Base-by-base conservation (phyloP, 2,329 filamentous ascomycete species). In the Colletotrichum falcatum region DNA sequence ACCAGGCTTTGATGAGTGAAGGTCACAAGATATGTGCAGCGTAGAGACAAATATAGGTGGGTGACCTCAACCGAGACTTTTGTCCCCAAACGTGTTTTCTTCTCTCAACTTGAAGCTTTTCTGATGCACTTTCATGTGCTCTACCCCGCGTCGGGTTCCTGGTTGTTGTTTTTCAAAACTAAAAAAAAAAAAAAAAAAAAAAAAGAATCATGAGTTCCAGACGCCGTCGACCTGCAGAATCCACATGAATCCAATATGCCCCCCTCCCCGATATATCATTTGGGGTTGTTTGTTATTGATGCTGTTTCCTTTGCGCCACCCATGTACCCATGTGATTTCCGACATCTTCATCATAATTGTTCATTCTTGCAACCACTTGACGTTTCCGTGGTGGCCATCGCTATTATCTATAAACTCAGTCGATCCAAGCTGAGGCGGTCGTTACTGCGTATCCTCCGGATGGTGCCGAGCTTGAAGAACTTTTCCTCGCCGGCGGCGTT, bases 391-490 rank as follows among this genome's bases (percentile, higher is more conserved):
- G n/a, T 26, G 28, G 42, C 14, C 5, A 6, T 20, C 14, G n/a
- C 26, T 8, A 2, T 83, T 18, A 7, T 59, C 59, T 71, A 94
- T 81, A 95, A 84, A 77, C 92, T 94, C 79, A 95, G 80, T 65
- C 91, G 87, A 81, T 95, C 92, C 67, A 94, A 81, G 75, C 92
- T 94, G 75, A 94, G 79, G 51, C 92, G 86, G 78, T 94, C 92
- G 65, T 91, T 90, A 79, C 92, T 95, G 77, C 89, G 85, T 67
- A 93, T 89, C 65, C 92, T 83, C 78, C 90, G 88, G 59, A 95
- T 89, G 73, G 95, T 92, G 53, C 92, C 92, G 54, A 95, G 82
- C 82, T 94, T 94, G 80, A 94, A 95, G 82, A 94, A 94, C 76
- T 89, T 88, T 78, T 95, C 92, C 76, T 95, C 92, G n/a, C 92